These are phyloP conservation scores for Torulaspora franciscae DNA, from an alignment of 805 yeast species.

Conservation along the genomic window DNA sequence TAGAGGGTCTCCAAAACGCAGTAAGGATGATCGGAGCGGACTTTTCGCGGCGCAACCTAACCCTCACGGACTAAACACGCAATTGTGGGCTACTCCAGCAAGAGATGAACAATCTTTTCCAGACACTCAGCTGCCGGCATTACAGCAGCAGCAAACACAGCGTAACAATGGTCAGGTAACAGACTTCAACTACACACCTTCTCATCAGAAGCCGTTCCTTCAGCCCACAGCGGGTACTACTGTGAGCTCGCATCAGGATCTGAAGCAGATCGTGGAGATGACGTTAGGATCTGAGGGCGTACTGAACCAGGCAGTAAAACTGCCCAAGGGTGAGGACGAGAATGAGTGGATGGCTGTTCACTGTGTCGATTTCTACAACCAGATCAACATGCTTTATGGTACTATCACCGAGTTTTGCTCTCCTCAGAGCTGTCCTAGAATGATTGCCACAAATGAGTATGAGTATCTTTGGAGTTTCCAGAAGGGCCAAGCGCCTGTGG, in stretches of 20 bases:
- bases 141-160: slow-evolving; percentile 12
- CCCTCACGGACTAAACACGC: slow-evolving; percentile 7
- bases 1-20: slow-evolving; percentile 10
- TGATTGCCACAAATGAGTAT: slow-evolving; percentile 97
- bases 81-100: slow-evolving; percentile 15
- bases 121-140: slow-evolving; percentile 2
- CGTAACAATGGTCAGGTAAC: slow-evolving; percentile 20
- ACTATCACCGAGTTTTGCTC: slow-evolving; percentile 95
- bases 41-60: slow-evolving; percentile 7
- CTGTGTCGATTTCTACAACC: slow-evolving; percentile 95
- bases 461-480: slow-evolving; percentile 96
- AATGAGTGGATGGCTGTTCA: slow-evolving; percentile 97
- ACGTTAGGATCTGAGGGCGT: slow-evolving; percentile 92
- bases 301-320: slow-evolving; percentile 83
- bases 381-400: slow-evolving; percentile 93
- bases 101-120: slow-evolving; percentile 5
- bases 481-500: slow-evolving; percentile 62
- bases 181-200: slow-evolving; percentile 37
- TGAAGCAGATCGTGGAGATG: slow-evolving; percentile 87
- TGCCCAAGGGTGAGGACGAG: slow-evolving; percentile 87
- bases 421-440: slow-evolving; percentile 88
- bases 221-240: slow-evolving; percentile 35
- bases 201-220: slow-evolving; percentile 35
- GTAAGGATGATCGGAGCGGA: slow-evolving; percentile 5
- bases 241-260: slow-evolving; percentile 58